Evolutionary conservation across 192 early-diverging fungal species (phyloP), one percentile per base, ranked within the genome.

Genomic region (Podila horticola): DNA sequence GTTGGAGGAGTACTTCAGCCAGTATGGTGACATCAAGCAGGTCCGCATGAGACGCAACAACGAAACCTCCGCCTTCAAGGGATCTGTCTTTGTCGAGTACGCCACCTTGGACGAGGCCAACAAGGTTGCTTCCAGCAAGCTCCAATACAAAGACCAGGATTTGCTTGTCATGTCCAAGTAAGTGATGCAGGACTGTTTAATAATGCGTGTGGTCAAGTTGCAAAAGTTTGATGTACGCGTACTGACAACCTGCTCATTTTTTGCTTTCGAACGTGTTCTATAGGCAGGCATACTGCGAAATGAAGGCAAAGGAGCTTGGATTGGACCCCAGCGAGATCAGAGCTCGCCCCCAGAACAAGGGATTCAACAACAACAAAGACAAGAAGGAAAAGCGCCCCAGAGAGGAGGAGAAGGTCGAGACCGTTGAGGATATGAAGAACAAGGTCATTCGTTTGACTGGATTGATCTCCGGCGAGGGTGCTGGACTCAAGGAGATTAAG

Each of bases 61-160:
- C n/a, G 38, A 50, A 22, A 60, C 55, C 7, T 36, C 45, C 4
- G 34, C 11, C 31, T 84, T 68, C 70, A 69, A 89, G 86, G 87
- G 86, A 38, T 82, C 81, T 4, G 87, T 85, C n/a, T 88, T 84
- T 79, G 74, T 90, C 30, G 86, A 90, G 72, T 90, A 84, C 55
- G 66, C 79, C 12, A 70, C 74, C 24, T 69, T 79, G 51, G 86
- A 88, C 34, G 86, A 86, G 50, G 82, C 87, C 52, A 84, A 86
- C 45, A 86, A 84, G 81, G 76, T 84, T 33, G 82, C 79, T 28
- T 74, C 79, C 24, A 83, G 69, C 71, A 74, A 84, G 17, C 58
- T 88, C 61, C 41, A 84, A 33, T 87, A 76, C 65, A 74, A 87
- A 1, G 86, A 75, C 34, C 59, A 71, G 58, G 79, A 85, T 36